Conservation (phyloP, 768 basidiomycete genomes). For the Podaxis mareebaensis region DNA sequence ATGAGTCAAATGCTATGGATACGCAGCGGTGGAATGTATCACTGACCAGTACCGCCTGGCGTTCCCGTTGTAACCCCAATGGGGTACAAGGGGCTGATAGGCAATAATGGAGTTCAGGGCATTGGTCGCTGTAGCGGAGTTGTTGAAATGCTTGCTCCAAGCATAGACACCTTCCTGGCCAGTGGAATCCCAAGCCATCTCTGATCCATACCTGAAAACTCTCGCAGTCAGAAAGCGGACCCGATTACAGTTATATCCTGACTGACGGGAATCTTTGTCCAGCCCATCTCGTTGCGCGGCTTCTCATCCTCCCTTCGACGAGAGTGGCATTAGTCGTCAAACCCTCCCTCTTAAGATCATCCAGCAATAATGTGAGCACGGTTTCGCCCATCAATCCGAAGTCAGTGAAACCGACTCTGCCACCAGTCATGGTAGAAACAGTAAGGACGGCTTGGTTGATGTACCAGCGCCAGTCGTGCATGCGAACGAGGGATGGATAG, state of each 20-base stretch:
- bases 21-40: not conserved
- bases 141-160: conserved; percentile 56
- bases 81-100: conserved; percentile 57
- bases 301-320: conserved; percentile 47
- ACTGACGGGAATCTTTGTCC: conserved; percentile 52
- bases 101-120: conserved; percentile 57
- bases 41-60: conserved; percentile 55
- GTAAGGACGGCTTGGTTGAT: conserved; percentile 55
- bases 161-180: conserved; percentile 59
- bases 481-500: conserved; percentile 48
- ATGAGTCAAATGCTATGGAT: conserved; percentile 3
- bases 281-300: conserved; percentile 46
- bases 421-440: conserved; percentile 44
- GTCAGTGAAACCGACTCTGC: conserved; percentile 42
- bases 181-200: conserved; percentile 61
- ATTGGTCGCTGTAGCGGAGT: conserved; percentile 49
- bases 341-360: conserved; percentile 54
- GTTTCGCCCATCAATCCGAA: conserved; percentile 62
- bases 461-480: conserved; percentile 57
- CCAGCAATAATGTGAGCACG: conserved; percentile 44
- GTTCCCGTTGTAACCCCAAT: conserved; percentile 64
- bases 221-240: conserved; percentile 2
- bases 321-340: conserved; percentile 47
- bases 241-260: not conserved
- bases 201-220: conserved; percentile 49